Base-by-base conservation (phyloP, 2,329 filamentous ascomycete genomes). In the Claviceps sp. region DNA sequence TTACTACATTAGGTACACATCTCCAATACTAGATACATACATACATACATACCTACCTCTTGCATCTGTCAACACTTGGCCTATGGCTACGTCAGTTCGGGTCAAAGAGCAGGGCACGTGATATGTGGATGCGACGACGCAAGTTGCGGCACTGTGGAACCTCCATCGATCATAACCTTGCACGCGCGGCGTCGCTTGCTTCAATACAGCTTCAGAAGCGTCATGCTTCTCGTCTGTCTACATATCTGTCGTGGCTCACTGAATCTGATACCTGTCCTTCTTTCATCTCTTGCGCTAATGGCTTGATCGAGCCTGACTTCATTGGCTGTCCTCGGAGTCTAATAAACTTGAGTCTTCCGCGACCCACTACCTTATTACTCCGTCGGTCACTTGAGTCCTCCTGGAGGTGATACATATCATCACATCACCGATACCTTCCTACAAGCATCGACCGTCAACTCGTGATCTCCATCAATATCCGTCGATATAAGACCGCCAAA, bases 401-500 rank as follows among this genome's bases (percentile, higher is more conserved):
- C 47, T 54, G 54, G 52, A 54, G 53, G 53, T 52, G 49, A 55
- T 46, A 54, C 55, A 55, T 56, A 55, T 57, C 56, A 50, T n/a
- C 26, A 47, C 43, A 50, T 37, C 26, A 40, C 22, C 30, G 30
- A 34, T 34, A 34, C 30, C 26, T 26, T 30, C 26, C 42, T 43
- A 16, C 20, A 14, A 43, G 11, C 9, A 22, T 13, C 22, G 18
- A 5, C 14, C 22, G 6, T 26, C 30, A 13, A 38, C n/a, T 48
- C 47, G 9, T 6, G 18, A 45, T 50, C n/a, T 14, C 16, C 40
- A 41, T 20, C 38, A 30, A 41, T 38, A 16, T 20, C 22, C 24
- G 24, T 7, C 16, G n/a, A 46, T 34, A 11, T 11, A 34, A 34
- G 3, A 30, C 16, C 20, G 9, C 24, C 20, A n/a, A 48, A n/a